These are phyloP conservation scores for Pezicula neosporulosa DNA, from an alignment of 2,329 filamentous ascomycete species.

Conservation along the genomic window DNA sequence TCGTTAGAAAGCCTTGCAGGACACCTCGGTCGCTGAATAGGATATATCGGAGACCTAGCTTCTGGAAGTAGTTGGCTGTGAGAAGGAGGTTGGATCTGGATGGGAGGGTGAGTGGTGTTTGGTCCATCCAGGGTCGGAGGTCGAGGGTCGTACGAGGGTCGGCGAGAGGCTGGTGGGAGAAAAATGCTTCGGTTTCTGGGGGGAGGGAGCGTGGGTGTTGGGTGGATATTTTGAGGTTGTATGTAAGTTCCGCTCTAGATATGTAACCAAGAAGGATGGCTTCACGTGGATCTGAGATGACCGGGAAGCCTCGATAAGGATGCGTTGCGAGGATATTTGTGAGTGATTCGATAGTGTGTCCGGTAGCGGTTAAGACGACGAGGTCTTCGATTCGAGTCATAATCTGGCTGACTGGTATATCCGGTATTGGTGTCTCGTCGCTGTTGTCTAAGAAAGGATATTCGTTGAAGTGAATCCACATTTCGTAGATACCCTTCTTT, in stretches of 20 bases:
- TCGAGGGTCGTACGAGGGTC: constrained; percentile 79
- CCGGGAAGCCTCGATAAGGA: constrained; percentile 85
- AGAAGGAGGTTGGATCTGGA: constrained; percentile 74
- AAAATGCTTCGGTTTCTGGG: constrained; percentile 74
- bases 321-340: constrained; percentile 68
- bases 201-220: constrained; percentile 56
- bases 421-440: constrained; percentile 73
- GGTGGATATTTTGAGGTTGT: constrained; percentile 66
- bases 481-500: constrained; percentile 91
- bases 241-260: constrained; percentile 82
- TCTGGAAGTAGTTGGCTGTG: constrained; percentile 92
- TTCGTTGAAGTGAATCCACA: constrained; percentile 94
- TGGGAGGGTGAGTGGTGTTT: constrained; percentile 89
- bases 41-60: constrained; percentile 86
- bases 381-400: constrained; percentile 94
- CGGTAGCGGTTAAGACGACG: constrained; percentile 79
- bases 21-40: constrained; percentile 80
- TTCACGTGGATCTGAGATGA: constrained; percentile 74
- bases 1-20: constrained; percentile 83
- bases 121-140: constrained; percentile 96
- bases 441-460: constrained; percentile 95
- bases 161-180: constrained; percentile 77
- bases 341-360: constrained; percentile 80
- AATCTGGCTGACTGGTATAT: constrained; percentile 80
- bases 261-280: constrained; percentile 90